Conservation (phyloP, 129 eudicot genomes). For the Lactuca sativa region DNA sequence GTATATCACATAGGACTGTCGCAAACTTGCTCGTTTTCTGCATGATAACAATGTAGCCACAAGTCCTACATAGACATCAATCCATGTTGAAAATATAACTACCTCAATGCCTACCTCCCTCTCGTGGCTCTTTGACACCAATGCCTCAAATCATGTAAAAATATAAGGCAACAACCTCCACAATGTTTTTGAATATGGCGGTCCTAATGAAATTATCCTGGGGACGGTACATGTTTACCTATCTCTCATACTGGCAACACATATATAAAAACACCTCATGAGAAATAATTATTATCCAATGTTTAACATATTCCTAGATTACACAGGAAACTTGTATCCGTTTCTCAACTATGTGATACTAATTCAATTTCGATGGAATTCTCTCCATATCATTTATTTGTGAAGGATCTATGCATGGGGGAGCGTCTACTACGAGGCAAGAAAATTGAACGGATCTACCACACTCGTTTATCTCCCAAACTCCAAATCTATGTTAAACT, state of each 20-base stretch:
- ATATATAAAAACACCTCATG: background rate
- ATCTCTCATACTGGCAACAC: background rate
- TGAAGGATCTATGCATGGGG: background rate
- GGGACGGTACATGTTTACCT: background rate
- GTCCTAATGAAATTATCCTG: conserved; percentile 1
- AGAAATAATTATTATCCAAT: background rate
- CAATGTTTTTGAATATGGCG: conserved; percentile 1
- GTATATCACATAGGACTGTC: background rate
- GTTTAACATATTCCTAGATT: background rate
- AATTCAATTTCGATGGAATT: too few species aligned
- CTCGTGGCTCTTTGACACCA: background rate
- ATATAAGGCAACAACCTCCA: background rate
- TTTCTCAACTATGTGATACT: background rate
- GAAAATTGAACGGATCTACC: background rate
- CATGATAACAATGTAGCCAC: background rate
- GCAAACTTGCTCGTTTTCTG: background rate
- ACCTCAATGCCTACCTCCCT: background rate
- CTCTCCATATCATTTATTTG: background rate
- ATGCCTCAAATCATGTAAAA: background rate
- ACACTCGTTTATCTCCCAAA: background rate
- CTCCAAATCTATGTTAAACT: background rate
- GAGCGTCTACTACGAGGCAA: background rate
- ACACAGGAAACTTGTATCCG: background rate
- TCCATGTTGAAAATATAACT: background rate
- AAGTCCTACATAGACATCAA: too few species aligned